Percentiles rank a stretch among this genome's conserved stretches.
Evolutionary conservation across 2,329 filamentous ascomycete genomes (phyloP).

Genomic region (Hortaea werneckii): DNA sequence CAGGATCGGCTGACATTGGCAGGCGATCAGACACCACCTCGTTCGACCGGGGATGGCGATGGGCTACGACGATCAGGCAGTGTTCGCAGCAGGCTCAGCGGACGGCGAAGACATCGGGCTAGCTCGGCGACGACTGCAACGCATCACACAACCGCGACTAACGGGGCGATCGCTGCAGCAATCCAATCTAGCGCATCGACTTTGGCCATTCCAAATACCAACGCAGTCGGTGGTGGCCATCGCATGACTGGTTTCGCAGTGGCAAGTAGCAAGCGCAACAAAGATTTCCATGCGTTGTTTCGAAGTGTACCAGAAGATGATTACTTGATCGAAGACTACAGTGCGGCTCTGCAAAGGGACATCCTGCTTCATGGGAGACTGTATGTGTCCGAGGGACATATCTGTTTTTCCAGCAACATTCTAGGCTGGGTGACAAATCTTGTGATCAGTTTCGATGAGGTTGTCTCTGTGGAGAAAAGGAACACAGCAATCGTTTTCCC

Average conservation of each 20-base stretch:
- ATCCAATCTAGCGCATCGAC: conserved; percentile 61
- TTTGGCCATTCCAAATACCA: conserved; percentile 53
- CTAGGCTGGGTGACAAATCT: conserved; percentile 95
- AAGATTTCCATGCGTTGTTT: conserved; percentile 88
- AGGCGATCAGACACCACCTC: conserved; percentile 57
- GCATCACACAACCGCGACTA: conserved; percentile 48
- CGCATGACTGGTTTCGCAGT: conserved; percentile 92
- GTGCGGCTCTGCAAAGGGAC: conserved; percentile 88
- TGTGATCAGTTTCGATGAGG: conserved; percentile 96
- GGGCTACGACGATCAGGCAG: conserved; percentile 45
- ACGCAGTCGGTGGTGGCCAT: conserved; percentile 45
- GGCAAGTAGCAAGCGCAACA: conserved; percentile 89
- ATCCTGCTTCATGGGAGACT: conserved; percentile 88
- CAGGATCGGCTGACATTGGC: conserved; percentile 25
- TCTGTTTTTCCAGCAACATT: conserved; percentile 99
- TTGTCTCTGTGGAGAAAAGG: conserved; percentile 93
- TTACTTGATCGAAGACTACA: conserved; percentile 97
- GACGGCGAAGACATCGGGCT: conserved; percentile 59
- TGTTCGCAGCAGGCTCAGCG: conserved; percentile 44
- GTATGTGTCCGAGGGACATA: conserved; percentile 92
- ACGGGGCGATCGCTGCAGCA: conserved; percentile 59
- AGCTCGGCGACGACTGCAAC: conserved; percentile 60
- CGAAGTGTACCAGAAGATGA: conserved; percentile 96
- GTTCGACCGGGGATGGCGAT: conserved; percentile 48
- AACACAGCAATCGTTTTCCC: conserved; percentile 92